Conservation (phyloP, 441 rosid species). For the Jatropha multifida region DNA sequence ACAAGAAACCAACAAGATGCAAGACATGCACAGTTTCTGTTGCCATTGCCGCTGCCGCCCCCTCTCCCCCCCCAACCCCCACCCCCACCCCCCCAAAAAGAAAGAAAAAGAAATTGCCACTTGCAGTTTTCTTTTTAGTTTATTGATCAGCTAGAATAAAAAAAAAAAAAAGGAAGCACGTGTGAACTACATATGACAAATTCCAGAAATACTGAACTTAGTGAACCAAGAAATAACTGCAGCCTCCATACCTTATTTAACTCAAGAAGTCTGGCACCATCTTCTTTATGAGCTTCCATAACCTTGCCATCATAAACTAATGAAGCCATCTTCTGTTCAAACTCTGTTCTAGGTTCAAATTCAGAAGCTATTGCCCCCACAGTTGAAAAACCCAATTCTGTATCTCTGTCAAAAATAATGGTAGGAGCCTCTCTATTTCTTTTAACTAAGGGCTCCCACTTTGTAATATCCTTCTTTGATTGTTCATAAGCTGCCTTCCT, state of each 20-base stretch:
- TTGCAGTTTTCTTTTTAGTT: background rate
- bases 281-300: slow-evolving; percentile 73
- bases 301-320: slow-evolving; percentile 58
- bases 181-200: background rate
- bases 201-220: background rate
- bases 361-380: slow-evolving; percentile 93
- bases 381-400: slow-evolving; percentile 72
- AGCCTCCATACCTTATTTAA: slow-evolving; percentile 63
- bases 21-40: background rate
- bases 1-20: background rate
- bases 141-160: background rate
- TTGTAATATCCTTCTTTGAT: slow-evolving; percentile 62
- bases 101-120: background rate
- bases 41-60: background rate
- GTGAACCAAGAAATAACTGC: slow-evolving; percentile 10
- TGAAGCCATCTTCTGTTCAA: slow-evolving; percentile 90
- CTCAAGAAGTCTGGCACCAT: slow-evolving; percentile 86
- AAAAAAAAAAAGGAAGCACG: background rate
- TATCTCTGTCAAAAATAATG: slow-evolving; percentile 68
- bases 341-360: slow-evolving; percentile 89
- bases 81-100: no score
- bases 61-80: background rate
- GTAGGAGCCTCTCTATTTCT: slow-evolving; percentile 89
- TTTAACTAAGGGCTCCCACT: slow-evolving; percentile 79
- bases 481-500: slow-evolving; percentile 61